Conservation (phyloP, 2,329 filamentous ascomycete species). For the Cryphonectria radicalis region DNA sequence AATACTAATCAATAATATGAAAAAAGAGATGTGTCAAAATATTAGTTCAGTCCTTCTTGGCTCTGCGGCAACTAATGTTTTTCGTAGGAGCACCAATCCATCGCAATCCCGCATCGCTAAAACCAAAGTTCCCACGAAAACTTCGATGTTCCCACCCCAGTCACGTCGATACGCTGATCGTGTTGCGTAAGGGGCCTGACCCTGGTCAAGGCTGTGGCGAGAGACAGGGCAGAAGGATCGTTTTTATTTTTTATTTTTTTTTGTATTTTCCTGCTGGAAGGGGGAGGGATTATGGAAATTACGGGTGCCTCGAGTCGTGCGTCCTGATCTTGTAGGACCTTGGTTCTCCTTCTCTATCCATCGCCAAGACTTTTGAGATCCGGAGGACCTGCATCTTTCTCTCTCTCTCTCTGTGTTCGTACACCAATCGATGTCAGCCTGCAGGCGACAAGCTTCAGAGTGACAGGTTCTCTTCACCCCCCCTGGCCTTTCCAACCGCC, state of each 20-base stretch:
- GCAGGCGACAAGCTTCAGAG: neutral
- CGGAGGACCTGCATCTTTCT: neutral
- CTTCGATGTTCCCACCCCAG: neutral
- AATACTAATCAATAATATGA: neutral
- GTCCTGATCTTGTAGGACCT: neutral
- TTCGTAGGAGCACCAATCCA: neutral
- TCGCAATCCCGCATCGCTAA: neutral
- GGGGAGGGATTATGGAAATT: neutral
- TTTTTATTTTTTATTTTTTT: neutral
- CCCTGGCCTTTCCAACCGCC: neutral
- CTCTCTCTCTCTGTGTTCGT: neutral
- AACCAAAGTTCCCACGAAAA: slow-evolving; percentile 5
- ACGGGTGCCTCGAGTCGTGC: neutral
- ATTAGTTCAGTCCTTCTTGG: neutral
- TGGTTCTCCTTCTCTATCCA: neutral
- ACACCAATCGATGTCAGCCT: neutral
- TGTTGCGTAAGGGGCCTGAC: slow-evolving; percentile 10
- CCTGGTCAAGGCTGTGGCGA: slow-evolving; percentile 8
- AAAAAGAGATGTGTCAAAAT: neutral
- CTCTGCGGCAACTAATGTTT: neutral
- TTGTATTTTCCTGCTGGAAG: neutral
- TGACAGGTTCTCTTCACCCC: neutral
- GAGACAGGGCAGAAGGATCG: neutral
- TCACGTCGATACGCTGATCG: slow-evolving; percentile 1
- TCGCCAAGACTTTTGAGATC: slow-evolving; percentile 4